Conservation (phyloP, 2,329 filamentous ascomycete genomes). For the Dryadomyces quercus-mongolicae region DNA sequence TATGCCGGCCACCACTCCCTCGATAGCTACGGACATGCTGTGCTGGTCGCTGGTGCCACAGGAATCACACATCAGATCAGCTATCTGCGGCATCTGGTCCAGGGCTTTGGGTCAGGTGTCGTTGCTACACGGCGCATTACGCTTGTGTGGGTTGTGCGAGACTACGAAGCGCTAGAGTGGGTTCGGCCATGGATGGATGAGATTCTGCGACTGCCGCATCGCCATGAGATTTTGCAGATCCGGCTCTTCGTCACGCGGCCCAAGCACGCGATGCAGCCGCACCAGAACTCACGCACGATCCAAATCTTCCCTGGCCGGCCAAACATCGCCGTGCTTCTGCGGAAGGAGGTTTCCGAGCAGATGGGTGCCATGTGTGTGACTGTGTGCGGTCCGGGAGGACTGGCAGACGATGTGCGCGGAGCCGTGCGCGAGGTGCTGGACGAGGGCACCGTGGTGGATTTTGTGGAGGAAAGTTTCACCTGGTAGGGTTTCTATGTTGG, state of each 20-base stretch:
- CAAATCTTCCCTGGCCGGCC: constrained; percentile 88
- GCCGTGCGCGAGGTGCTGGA: constrained; percentile 55
- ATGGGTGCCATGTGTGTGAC: constrained; percentile 81
- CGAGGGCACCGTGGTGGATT: constrained; percentile 51
- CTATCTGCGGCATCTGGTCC: constrained; percentile 66
- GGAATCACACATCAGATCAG: constrained; percentile 94
- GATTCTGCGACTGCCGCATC: constrained; percentile 65
- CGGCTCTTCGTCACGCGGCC: constrained; percentile 86
- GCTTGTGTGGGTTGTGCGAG: constrained; percentile 87
- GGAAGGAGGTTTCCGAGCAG: constrained; percentile 70
- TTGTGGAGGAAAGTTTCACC: constrained; percentile 67
- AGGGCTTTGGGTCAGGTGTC: constrained; percentile 55
- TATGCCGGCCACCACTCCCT: constrained; percentile 77
- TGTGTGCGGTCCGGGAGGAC: constrained; percentile 62
- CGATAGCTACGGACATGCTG: constrained; percentile 80
- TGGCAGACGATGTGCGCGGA: constrained; percentile 64
- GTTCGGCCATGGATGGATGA: constrained; percentile 73
- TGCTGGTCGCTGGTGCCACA: constrained; percentile 85
- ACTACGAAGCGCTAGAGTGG: constrained; percentile 84
- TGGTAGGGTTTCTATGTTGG: constrained; percentile 33
- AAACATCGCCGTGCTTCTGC: constrained; percentile 66
- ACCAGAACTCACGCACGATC: constrained; percentile 58
- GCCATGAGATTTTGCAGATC: constrained; percentile 73
- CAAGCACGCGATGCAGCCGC: constrained; percentile 58
- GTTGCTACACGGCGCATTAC: constrained; percentile 72